Evolutionary conservation across 1,284 basidiomycete genomes (phyloP).

Genomic region (Microbotryum silenes-acaulis): DNA sequence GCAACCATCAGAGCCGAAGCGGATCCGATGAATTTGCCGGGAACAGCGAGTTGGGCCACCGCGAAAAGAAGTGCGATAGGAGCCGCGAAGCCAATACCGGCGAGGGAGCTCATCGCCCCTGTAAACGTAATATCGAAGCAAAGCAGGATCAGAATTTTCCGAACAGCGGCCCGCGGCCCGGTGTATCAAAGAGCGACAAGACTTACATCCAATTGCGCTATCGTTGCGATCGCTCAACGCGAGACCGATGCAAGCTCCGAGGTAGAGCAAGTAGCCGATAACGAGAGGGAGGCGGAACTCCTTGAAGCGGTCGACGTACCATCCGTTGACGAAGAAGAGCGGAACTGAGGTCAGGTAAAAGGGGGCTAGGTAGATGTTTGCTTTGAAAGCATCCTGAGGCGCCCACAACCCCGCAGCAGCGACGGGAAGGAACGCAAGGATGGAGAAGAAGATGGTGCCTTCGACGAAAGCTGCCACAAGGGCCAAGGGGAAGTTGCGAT

Average conservation of each 20-base stretch:
- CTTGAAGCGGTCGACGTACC: background rate
- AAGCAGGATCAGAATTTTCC: slow-evolving; percentile 5
- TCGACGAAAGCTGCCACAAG: slow-evolving; percentile 12
- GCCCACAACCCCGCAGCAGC: slow-evolving; percentile 12
- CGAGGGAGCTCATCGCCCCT: slow-evolving; percentile 4
- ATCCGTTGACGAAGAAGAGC: background rate
- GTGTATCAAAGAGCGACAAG: background rate
- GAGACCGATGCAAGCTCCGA: slow-evolving; percentile 5
- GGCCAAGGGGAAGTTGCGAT: slow-evolving; percentile 16
- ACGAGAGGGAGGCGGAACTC: background rate
- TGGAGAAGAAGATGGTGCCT: slow-evolving; percentile 14
- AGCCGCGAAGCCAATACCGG: slow-evolving; percentile 6
- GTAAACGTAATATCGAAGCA: background rate
- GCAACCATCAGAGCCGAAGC: background rate
- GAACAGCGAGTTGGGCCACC: slow-evolving; percentile 17
- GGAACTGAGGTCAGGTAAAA: slow-evolving; percentile 7
- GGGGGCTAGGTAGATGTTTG: slow-evolving; percentile 5
- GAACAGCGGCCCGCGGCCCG: background rate
- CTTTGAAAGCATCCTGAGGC: slow-evolving; percentile 10
- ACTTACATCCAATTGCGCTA: background rate
- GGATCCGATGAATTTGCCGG: background rate
- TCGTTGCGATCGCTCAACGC: background rate
- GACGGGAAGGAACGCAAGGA: slow-evolving; percentile 8
- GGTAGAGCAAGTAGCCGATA: slow-evolving; percentile 3
- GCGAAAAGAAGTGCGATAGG: slow-evolving; percentile 12